Evolutionary conservation across 148 eudicot genomes (phyloP).

Genomic region (Vaccinium darrowii): DNA sequence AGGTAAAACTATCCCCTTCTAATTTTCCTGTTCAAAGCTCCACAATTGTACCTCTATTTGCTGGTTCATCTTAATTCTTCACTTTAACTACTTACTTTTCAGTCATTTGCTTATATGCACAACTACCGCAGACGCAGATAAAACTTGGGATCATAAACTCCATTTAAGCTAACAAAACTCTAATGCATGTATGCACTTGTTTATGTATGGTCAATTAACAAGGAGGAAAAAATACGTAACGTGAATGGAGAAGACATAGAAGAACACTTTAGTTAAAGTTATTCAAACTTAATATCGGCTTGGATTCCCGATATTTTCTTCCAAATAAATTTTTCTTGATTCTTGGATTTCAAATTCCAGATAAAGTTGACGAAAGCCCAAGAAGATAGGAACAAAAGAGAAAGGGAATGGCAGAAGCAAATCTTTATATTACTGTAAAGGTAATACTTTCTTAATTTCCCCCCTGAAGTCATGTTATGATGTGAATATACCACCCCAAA

Average conservation of each 20-base stretch:
- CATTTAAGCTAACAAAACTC: slow-evolving; percentile 80
- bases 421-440: slow-evolving; percentile 86
- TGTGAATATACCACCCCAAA: background rate
- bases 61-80: too few relatives aligned
- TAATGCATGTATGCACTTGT: slow-evolving; percentile 89
- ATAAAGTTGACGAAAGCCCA: slow-evolving; percentile 69
- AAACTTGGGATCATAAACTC: slow-evolving; percentile 56
- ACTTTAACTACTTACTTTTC: background rate
- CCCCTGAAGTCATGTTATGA: background rate
- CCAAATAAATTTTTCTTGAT: too few relatives aligned
- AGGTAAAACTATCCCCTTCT: background rate
- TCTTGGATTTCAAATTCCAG: slow-evolving; percentile 31
- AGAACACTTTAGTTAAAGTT: slow-evolving; percentile 68
- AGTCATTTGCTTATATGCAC: slow-evolving; percentile 22
- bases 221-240: slow-evolving; percentile 68
- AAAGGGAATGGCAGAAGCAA: slow-evolving; percentile 75
- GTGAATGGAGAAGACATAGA: slow-evolving; percentile 85
- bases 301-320: background rate
- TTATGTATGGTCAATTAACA: slow-evolving; percentile 78
- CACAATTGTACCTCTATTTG: too few relatives aligned
- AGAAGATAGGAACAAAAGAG: slow-evolving; percentile 76
- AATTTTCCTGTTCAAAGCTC: background rate
- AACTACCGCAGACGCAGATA: slow-evolving; percentile 52
- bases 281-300: background rate
- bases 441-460: slow-evolving; percentile 22